Evolutionary conservation across 495 filamentous ascomycete genomes (phyloP).

Genomic region (Aspergillus affinis): DNA sequence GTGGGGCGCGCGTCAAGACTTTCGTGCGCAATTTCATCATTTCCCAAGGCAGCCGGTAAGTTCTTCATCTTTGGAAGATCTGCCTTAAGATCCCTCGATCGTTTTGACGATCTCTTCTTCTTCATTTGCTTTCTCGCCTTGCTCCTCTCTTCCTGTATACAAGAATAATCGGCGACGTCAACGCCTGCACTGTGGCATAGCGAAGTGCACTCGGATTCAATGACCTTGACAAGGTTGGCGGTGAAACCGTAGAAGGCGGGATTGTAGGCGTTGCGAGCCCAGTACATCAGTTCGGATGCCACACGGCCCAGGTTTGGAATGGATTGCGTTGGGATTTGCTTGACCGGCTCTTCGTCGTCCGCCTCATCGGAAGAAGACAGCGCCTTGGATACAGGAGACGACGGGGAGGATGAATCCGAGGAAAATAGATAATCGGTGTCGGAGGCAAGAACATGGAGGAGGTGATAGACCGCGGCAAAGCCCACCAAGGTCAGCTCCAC

Average conservation of each 20-base stretch:
- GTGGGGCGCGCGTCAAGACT: not conserved
- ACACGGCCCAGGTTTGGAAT: constrained; percentile 44
- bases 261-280: constrained; percentile 49
- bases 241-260: constrained; percentile 49
- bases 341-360: constrained; percentile 25
- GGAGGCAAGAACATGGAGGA: constrained; percentile 58
- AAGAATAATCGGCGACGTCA: constrained; percentile 37
- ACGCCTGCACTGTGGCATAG: constrained; percentile 40
- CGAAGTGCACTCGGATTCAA: constrained; percentile 42
- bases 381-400: constrained; percentile 15
- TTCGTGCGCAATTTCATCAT: not conserved
- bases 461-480: constrained; percentile 70
- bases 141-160: constrained; percentile 20
- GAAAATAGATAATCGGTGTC: constrained; percentile 51
- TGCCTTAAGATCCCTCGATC: not conserved
- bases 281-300: constrained; percentile 46
- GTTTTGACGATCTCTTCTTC: constrained; percentile 14
- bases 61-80: not conserved
- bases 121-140: constrained; percentile 17
- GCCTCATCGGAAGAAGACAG: constrained; percentile 32
- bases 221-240: constrained; percentile 33
- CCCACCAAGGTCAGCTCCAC: constrained; percentile 68
- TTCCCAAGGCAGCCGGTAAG: not conserved
- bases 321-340: constrained; percentile 23
- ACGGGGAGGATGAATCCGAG: constrained; percentile 37